Evolutionary conservation across 1,284 basidiomycete species (phyloP), one percentile per base, ranked within the genome.

Genomic region (Sanghuangporus weigelae): DNA sequence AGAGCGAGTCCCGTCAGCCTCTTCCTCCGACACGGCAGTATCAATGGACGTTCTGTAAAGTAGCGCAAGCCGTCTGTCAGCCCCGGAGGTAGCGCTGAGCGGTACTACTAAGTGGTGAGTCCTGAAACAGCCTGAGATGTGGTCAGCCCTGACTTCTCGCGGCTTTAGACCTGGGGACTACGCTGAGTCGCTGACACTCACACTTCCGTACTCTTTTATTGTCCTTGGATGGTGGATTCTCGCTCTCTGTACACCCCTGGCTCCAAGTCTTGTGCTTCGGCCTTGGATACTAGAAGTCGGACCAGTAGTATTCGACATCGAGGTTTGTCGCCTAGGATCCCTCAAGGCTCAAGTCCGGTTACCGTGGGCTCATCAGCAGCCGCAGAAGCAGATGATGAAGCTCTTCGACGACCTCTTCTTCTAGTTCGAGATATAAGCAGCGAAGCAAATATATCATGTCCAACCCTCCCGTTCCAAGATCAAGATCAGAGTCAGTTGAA

Each of bases 261-360:
- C 19, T 54, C 16, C 19, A 21, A n/a, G 44, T 46, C 60, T 12
- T 61, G 53, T 46, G 51, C 51, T 14, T 60, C 59, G 4, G 59
- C 49, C 10, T 19, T 60, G 35, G 46, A 48, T 10, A 59, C 26
- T 26, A 11, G 23, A 26, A 51, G 50, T 26, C 23, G 48, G 16
- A n/a, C 23, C n/a, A 35, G 40, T n/a, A 44, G 51, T 14, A 55
- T 61, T 31, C 60, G 60, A 36, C 60, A 48, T 55, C 60, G 60
- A 6, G 44, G 39, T 35, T 35, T 61, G n/a, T 61, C 60, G n/a
- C 60, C 60, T 7, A 61, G 51, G 40, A 54, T 61, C 26, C 40
- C 40, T 31, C 51, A 61, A 56, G 40, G 48, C 21, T 23, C 50
- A 7, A 7, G 12, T 48, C 36, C 12, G 14, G 23, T 14, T 40